Base-by-base conservation (phyloP, 2,329 filamentous ascomycete species). In the Trichoderma simmonsii region DNA sequence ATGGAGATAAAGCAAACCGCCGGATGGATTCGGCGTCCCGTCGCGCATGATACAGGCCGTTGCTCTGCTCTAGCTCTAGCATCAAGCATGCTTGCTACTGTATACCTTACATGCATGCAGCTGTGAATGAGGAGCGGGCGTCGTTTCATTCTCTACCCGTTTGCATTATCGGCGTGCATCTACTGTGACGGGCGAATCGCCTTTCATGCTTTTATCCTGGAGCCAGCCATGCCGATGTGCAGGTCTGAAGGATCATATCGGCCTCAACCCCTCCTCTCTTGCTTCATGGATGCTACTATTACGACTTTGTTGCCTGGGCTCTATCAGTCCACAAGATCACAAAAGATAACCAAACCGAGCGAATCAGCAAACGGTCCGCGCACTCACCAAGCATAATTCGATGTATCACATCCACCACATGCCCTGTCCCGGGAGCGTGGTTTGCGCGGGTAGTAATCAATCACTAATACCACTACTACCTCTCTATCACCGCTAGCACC, bases 1-100 rank as follows among this genome's bases (percentile, higher is more conserved):
- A 62, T 70, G 67, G 43, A 70, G 67, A 62, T 70, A 26, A 48
- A 54, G 67, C 67, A 51, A 36, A 61, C 54, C 57, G 67, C 54
- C 57, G 67, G 67, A 28, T 70, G 57, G 43, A 70, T 34, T 36
- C 21, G 28, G 61, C 21, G 6, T 36, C 18, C 36, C 28, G 18
- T 21, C 56, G 64, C 51, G 51, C 51, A 28, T 60, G 30, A 60
- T 34, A 51, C 43, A 51, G 18, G 43, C 63, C 14, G 21, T 26
- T 21, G 4, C 43, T 43, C 15, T 36, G 15, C 28, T 34, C 15
- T 43, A 48, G 15, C 28, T 34, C 15, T 43, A 48, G 51, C 24
- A 67, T 43, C 57, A 34, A 36, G 14, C 66, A 51, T 21, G 43
- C 43, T 21, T 12, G 9, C 43, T 11, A n/a, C 18, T 21, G 43